Base-by-base conservation (phyloP, 2,329 filamentous ascomycete genomes). In the Fusarium kyushuense region DNA sequence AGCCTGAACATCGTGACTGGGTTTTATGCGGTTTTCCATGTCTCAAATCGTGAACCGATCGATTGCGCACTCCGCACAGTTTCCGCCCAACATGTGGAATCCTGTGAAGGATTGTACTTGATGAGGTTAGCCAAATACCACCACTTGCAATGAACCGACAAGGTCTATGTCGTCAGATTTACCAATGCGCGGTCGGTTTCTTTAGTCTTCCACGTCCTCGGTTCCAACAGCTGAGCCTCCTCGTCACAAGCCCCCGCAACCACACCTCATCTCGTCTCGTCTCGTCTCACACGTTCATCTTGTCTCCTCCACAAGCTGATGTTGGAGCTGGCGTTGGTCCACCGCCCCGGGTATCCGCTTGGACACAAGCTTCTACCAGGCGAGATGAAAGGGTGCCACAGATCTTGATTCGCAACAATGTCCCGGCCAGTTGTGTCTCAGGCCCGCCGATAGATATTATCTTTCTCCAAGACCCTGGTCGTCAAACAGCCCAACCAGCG, bases 371-470 rank as follows among this genome's bases (percentile, higher is more conserved):
- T 75, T 76, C 70, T 62, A 70, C 74, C 74, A 77, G 74, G 73
- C 76, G 74, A 79, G 77, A 79, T 79, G 77, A 77, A 63, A 58
- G 72, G 69, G 79, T 79, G 66, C 72, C 76, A 80, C 79, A 79
- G 77, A 80, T 79, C 78, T 79, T 75, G 72, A 71, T 72, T 72
- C 72, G 72, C 71, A 75, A 74, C 76, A 76, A 77, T 77, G 72
- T 74, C 76, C 75, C 75, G 76, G 73, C 65, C 63, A 69, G 67
- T 61, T 63, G 33, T 74, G 71, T 72, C 71, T 74, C 61, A 74
- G 46, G 53, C 46, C 60, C 63, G 52, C 52, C 67, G 71, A 73
- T 69, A 63, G 61, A 63, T 57, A 67, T 67, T 43, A 53, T 46
- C 53, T 33, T 72, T 46, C 43, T 65, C 33, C 47, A 66, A 54